phyloP scores from a whole-genome alignment of 257 asterid species.

The Ballota nigra region DNA sequence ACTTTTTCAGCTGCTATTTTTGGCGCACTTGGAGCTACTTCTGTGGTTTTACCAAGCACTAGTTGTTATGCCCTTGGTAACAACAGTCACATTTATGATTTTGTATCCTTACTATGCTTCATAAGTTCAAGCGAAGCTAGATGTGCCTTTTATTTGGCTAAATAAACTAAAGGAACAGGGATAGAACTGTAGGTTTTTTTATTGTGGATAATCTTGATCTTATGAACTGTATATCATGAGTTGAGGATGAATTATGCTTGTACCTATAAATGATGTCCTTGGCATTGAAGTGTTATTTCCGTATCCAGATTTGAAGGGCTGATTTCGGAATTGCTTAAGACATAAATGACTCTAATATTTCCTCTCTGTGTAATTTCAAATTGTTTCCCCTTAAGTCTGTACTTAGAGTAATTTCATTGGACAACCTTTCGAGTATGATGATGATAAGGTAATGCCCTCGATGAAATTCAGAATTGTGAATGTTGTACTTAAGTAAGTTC shows the following conservation, averaged over 20 bases:
- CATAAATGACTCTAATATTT: background rate
- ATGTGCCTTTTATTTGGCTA: background rate
- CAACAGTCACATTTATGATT: slow-evolving; percentile 75
- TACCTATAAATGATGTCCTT: background rate
- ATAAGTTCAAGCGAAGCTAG: background rate
- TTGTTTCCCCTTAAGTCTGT: slow-evolving; percentile 43
- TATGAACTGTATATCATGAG: background rate
- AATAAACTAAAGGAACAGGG: background rate
- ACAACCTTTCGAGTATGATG: slow-evolving; percentile 69
- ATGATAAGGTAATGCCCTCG: slow-evolving; percentile 58
- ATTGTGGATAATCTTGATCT: background rate
- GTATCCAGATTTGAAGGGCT: background rate
- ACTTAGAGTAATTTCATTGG: slow-evolving; percentile 77
- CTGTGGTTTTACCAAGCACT: slow-evolving; percentile 74
- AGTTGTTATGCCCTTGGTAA: slow-evolving; percentile 77
- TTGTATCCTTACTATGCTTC: slow-evolving; percentile 64
- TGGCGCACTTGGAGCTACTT: slow-evolving; percentile 51
- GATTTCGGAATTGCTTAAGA: background rate
- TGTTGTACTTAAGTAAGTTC: background rate
- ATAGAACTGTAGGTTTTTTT: slow-evolving; percentile 8
- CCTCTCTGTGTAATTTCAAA: slow-evolving; percentile 1
- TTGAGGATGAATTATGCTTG: background rate
- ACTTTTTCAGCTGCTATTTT: slow-evolving; percentile 49
- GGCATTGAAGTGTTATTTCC: background rate
- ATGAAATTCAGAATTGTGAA: background rate